A percentile compares a stretch with the other conserved stretches of the same genome.
Conservation (phyloP, 805 yeast genomes). For the Ogataea glucozyma region DNA sequence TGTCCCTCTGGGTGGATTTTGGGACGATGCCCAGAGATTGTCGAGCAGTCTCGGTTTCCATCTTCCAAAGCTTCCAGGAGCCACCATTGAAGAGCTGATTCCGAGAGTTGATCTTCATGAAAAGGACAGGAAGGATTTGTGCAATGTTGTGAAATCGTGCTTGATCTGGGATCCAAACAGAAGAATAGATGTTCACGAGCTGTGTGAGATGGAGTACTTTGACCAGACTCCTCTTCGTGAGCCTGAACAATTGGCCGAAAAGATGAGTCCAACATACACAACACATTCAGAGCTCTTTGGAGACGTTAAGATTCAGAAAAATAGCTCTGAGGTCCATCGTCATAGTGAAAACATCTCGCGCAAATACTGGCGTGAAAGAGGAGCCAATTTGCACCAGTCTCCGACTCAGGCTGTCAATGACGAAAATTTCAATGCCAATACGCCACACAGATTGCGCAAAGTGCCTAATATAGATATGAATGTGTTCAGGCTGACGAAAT, state of each 20-base stretch:
- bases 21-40: constrained; percentile 63
- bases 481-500: constrained; percentile 13
- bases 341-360: constrained; percentile 6
- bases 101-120: constrained; percentile 43
- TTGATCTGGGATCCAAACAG: constrained; percentile 76
- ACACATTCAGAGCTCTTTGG: constrained; percentile 7
- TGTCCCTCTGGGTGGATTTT: constrained; percentile 65
- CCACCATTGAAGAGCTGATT: constrained; percentile 45
- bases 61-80: constrained; percentile 58
- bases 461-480: constrained; percentile 22
- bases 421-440: constrained; percentile 18
- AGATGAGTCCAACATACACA: constrained; percentile 1
- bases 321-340: constrained; percentile 4
- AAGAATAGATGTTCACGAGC: constrained; percentile 52
- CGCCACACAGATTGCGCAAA: constrained; percentile 21
- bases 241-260: constrained; percentile 16
- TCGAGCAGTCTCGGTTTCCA: constrained; percentile 55
- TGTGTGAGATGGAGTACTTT: constrained; percentile 58
- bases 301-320: constrained; percentile 4
- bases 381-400: neutral
- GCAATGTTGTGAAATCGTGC: constrained; percentile 47
- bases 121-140: constrained; percentile 40
- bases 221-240: constrained; percentile 38
- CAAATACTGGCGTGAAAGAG: constrained; percentile 7
- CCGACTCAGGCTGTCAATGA: constrained; percentile 15